phyloP scores from a whole-genome alignment of 164 flowering plant genomes.

The Chimonanthus praecox region DNA sequence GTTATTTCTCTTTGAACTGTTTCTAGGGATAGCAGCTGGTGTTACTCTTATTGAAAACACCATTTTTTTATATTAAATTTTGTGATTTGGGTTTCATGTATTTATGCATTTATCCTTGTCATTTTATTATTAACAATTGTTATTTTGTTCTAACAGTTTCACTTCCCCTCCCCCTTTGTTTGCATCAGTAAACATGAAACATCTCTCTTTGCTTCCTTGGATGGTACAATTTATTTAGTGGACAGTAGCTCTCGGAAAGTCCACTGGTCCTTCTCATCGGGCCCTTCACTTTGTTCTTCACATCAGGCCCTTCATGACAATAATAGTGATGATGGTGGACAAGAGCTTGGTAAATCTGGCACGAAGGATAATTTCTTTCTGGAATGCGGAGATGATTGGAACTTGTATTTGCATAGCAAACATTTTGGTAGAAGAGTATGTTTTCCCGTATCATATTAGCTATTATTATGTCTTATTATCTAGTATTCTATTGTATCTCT shows the following conservation, averaged over 20 bases:
- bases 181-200: constrained; percentile 27
- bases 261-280: constrained; percentile 51
- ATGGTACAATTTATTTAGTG: constrained; percentile 47
- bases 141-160: background rate
- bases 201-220: constrained; percentile 33
- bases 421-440: constrained; percentile 38
- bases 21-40: background rate
- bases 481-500: background rate
- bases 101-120: background rate
- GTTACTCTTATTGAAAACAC: background rate
- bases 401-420: constrained; percentile 30
- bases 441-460: background rate
- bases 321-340: constrained; percentile 21
- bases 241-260: constrained; percentile 29
- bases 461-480: background rate
- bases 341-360: constrained; percentile 9
- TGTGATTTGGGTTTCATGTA: background rate
- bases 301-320: constrained; percentile 34
- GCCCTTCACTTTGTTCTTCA: constrained; percentile 48
- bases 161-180: background rate
- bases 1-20: too few species aligned
- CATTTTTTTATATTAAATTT: too few species aligned
- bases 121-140: background rate
- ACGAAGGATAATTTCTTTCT: constrained; percentile 18
- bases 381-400: constrained; percentile 52